phyloP scores from a whole-genome alignment of 2,329 filamentous ascomycete species.

The Malbranchea cinnamomea region DNA sequence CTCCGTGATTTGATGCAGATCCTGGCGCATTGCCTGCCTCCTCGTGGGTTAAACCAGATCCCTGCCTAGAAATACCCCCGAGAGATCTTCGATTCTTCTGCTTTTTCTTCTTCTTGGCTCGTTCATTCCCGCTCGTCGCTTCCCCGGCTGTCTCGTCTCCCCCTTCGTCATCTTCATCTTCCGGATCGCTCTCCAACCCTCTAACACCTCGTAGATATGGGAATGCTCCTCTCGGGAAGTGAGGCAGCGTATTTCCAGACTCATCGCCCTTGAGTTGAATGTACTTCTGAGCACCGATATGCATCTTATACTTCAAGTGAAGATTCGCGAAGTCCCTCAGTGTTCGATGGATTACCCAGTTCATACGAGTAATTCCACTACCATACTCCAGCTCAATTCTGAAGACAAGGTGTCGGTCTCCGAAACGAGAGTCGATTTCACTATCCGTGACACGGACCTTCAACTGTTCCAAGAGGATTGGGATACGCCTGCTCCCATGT shows the following conservation, averaged over 20 bases:
- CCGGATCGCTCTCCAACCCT: conserved; percentile 66
- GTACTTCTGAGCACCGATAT: conserved; percentile 70
- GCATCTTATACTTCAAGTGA: conserved; percentile 84
- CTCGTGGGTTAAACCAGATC: conserved; percentile 35
- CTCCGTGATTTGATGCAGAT: conserved; percentile 16
- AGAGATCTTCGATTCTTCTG: conserved; percentile 42
- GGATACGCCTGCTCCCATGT: conserved; percentile 86
- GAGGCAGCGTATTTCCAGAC: conserved; percentile 63
- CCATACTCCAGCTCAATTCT: conserved; percentile 91
- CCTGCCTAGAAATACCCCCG: conserved; percentile 41
- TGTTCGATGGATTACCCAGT: conserved; percentile 80
- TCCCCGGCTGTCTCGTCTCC: conserved; percentile 41
- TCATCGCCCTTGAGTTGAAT: conserved; percentile 55
- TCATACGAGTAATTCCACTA: conserved; percentile 88
- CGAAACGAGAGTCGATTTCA: conserved; percentile 42
- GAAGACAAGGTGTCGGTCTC: conserved; percentile 67
- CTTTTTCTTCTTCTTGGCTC: conserved; percentile 37
- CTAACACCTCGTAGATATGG: conserved; percentile 75
- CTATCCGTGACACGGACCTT: conserved; percentile 80
- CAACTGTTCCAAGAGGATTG: conserved; percentile 85
- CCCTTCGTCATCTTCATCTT: conserved; percentile 44
- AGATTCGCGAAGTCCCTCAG: conserved; percentile 83
- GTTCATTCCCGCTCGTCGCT: conserved; percentile 54
- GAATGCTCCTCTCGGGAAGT: conserved; percentile 78
- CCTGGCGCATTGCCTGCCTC: conserved; percentile 28